phyloP scores from a whole-genome alignment of 345 rosid species.

The Viola odorata region DNA sequence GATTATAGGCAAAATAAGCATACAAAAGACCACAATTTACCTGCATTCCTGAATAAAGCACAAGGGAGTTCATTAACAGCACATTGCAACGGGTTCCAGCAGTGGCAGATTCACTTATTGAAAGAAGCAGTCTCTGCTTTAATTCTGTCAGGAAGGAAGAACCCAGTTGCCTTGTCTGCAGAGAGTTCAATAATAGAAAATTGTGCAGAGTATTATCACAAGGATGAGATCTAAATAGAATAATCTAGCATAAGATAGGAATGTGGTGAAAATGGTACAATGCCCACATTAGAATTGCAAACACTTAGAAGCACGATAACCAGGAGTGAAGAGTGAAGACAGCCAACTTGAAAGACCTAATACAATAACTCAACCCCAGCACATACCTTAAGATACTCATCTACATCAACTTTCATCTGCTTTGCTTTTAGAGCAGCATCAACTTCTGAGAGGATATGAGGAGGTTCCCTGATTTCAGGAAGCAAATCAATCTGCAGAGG shows the following conservation, averaged over 20 bases:
- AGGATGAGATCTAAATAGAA: too few relatives aligned
- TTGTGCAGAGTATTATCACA: too few relatives aligned
- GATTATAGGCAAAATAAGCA: too few relatives aligned
- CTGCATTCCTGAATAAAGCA: conserved; percentile 99
- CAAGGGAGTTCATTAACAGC: conserved; percentile 88
- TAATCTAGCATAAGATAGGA: too few relatives aligned
- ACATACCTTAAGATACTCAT: conserved; percentile 87
- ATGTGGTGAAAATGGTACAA: too few relatives aligned
- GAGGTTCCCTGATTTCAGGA: conserved; percentile 77
- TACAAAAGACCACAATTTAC: conserved; percentile 33
- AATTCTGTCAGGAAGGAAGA: conserved; percentile 68
- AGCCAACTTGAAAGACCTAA: too few relatives aligned
- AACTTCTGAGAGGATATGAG: conserved; percentile 83
- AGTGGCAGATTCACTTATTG: conserved; percentile 60
- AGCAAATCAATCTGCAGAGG: conserved; percentile 92
- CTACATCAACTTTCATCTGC: conserved; percentile 81
- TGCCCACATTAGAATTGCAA: too few relatives aligned
- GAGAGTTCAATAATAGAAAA: conserved; percentile 2
- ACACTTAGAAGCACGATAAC: too few relatives aligned
- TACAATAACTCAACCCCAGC: too few relatives aligned
- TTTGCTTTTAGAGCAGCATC: conserved; percentile 75
- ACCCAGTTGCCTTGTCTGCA: conserved; percentile 70
- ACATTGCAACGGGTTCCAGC: conserved; percentile 90
- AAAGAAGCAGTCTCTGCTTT: conserved; percentile 76
- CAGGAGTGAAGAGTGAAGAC: too few relatives aligned